These are phyloP conservation scores for Schizosaccharomyces cryophilus DNA, from an alignment of 805 yeast genomes.

Conservation along the genomic window DNA sequence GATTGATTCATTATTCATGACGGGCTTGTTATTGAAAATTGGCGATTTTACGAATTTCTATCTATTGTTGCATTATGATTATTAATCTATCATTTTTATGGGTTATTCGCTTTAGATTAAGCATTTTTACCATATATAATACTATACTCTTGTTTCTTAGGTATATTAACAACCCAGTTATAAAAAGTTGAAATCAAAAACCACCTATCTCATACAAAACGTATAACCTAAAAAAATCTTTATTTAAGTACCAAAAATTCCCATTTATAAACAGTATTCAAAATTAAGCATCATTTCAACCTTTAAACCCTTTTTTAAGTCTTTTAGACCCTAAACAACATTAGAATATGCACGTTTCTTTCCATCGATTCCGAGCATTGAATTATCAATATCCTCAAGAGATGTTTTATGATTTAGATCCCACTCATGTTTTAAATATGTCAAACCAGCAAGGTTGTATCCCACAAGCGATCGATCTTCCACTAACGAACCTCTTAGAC, in stretches of 20 bases:
- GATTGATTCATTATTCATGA: not conserved
- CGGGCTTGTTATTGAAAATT: too few species aligned
- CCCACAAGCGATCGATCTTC: conserved; percentile 40
- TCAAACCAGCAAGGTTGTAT: conserved; percentile 61
- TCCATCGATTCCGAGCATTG: not conserved
- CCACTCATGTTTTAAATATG: conserved; percentile 56
- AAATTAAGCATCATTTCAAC: not conserved
- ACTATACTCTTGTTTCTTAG: too few species aligned
- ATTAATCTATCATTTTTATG: too few species aligned
- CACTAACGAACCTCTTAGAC: conserved; percentile 32
- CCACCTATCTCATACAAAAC: too few species aligned
- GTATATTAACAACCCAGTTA: too few species aligned
- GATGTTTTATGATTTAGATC: conserved; percentile 12
- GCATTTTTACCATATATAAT: too few species aligned
- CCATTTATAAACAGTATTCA: not conserved
- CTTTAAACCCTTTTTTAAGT: not conserved
- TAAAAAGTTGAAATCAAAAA: too few species aligned
- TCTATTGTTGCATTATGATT: too few species aligned
- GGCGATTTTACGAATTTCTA: too few species aligned
- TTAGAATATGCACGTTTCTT: conserved; percentile 1
- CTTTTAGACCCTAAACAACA: not conserved
- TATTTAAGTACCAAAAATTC: not conserved
- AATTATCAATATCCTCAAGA: not conserved
- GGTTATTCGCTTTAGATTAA: too few species aligned
- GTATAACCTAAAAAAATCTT: not conserved